Evolutionary conservation across 2,329 filamentous ascomycete species (phyloP).

Genomic region (Colletotrichum sp.): DNA sequence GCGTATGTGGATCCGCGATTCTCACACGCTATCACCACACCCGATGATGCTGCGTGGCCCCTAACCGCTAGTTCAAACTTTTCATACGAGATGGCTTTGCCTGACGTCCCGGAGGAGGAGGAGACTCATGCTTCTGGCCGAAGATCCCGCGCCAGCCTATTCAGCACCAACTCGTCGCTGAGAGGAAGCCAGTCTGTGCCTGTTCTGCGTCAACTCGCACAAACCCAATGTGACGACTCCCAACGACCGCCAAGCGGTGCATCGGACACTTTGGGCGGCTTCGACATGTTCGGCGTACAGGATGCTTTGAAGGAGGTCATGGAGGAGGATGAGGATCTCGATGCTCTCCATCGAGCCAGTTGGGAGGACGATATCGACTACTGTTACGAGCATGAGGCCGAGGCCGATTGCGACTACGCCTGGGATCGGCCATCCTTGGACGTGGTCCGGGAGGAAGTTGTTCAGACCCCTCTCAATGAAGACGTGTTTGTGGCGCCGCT

Average conservation of each 20-base stretch:
- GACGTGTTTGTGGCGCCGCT: conserved; percentile 2
- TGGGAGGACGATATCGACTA: conserved; percentile 77
- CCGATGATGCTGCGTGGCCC: conserved; percentile 49
- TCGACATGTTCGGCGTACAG: conserved; percentile 44
- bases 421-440: conserved; percentile 67
- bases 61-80: conserved; percentile 40
- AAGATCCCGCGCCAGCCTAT: conserved; percentile 47
- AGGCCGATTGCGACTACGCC: conserved; percentile 70
- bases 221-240: conserved; percentile 24
- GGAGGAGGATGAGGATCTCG: conserved; percentile 28
- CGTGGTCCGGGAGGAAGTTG: conserved; percentile 35
- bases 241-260: conserved; percentile 49
- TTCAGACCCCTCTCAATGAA: conserved; percentile 25
- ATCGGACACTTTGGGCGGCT: conserved; percentile 57
- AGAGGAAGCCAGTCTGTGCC: conserved; percentile 62
- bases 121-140: conserved; percentile 47
- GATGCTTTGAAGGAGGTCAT: conserved; percentile 32
- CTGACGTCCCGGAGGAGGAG: conserved; percentile 69
- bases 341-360: conserved; percentile 45
- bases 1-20: conserved; percentile 28
- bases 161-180: conserved; percentile 56
- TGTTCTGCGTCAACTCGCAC: conserved; percentile 50
- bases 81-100: conserved; percentile 50
- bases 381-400: conserved; percentile 72
- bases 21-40: conserved; percentile 47